These are phyloP conservation scores for Amniculicola lignicola DNA, from an alignment of 495 filamentous ascomycete species.

Conservation along the genomic window DNA sequence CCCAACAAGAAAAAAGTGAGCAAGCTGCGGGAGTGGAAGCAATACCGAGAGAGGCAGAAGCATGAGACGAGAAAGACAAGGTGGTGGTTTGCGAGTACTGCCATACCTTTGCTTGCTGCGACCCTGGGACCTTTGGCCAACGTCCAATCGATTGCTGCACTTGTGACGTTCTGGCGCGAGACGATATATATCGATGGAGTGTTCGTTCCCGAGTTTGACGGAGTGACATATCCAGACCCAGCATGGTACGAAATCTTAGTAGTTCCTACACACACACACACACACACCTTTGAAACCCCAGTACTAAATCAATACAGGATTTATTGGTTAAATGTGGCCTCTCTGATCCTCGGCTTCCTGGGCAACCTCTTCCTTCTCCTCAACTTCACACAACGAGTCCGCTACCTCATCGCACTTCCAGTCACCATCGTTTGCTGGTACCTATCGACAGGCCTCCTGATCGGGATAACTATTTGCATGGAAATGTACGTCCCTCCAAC, in stretches of 20 bases:
- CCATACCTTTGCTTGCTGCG: constrained; percentile 70
- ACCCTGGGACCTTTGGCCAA: constrained; percentile 71
- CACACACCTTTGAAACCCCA: background rate
- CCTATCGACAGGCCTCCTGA: constrained; percentile 47
- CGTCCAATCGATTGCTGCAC: constrained; percentile 69
- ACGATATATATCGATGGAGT: constrained; percentile 41
- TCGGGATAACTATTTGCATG: constrained; percentile 59
- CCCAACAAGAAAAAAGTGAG: too few relatives aligned
- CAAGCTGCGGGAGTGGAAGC: too few relatives aligned
- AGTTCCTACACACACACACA: background rate
- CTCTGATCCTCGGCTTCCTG: constrained; percentile 61
- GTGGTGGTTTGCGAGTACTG: constrained; percentile 80
- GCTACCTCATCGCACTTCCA: constrained; percentile 48
- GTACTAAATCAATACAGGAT: constrained; percentile 32
- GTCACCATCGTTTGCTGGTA: background rate
- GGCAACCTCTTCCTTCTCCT: constrained; percentile 72
- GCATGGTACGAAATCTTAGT: constrained; percentile 29
- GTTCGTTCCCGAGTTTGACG: constrained; percentile 42
- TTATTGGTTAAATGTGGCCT: constrained; percentile 58
- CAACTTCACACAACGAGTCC: constrained; percentile 78
- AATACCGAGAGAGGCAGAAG: constrained; percentile 10
- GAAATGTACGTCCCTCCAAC: constrained; percentile 58
- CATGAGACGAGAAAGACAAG: too few relatives aligned
- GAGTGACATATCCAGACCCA: constrained; percentile 46
- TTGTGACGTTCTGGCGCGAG: constrained; percentile 63